Conservation (phyloP, 768 basidiomycete genomes). For the Pluteus cervinus region DNA sequence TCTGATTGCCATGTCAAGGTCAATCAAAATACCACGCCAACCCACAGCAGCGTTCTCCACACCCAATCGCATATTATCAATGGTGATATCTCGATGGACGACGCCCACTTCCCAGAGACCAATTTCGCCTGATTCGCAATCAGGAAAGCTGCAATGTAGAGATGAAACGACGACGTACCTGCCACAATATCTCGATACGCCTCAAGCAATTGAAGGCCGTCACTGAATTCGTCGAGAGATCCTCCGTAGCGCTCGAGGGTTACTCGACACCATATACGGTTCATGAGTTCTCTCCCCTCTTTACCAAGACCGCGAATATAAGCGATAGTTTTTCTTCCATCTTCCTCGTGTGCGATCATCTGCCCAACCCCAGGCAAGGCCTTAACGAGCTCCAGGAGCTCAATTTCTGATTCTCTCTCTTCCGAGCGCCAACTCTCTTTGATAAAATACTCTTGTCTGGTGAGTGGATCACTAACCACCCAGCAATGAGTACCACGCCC, state of each 20-base stretch:
- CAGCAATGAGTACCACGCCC: slow-evolving; percentile 18
- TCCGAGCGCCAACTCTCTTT: slow-evolving; percentile 18
- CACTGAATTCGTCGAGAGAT: slow-evolving; percentile 9
- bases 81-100: slow-evolving; percentile 20
- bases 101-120: slow-evolving; percentile 11
- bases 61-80: slow-evolving; percentile 17
- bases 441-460: slow-evolving; percentile 6
- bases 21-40: slow-evolving; percentile 6
- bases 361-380: slow-evolving; percentile 13
- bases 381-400: slow-evolving; percentile 7
- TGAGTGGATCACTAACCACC: slow-evolving; percentile 7
- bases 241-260: slow-evolving; percentile 10
- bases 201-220: slow-evolving; percentile 8
- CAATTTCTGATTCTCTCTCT: slow-evolving; percentile 6
- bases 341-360: slow-evolving; percentile 8
- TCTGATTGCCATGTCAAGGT: slow-evolving; percentile 12
- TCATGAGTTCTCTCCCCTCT: neutral
- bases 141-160: neutral
- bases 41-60: neutral
- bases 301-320: slow-evolving; percentile 1
- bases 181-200: slow-evolving; percentile 12
- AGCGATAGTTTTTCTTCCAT: slow-evolving; percentile 1
- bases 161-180: slow-evolving; percentile 8
- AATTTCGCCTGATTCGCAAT: slow-evolving; percentile 11
- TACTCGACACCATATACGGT: slow-evolving; percentile 10